Evolutionary conservation across 2,329 filamentous ascomycete genomes (phyloP), one percentile per base, ranked within the genome.

Genomic region (Lecanicillium sp.): DNA sequence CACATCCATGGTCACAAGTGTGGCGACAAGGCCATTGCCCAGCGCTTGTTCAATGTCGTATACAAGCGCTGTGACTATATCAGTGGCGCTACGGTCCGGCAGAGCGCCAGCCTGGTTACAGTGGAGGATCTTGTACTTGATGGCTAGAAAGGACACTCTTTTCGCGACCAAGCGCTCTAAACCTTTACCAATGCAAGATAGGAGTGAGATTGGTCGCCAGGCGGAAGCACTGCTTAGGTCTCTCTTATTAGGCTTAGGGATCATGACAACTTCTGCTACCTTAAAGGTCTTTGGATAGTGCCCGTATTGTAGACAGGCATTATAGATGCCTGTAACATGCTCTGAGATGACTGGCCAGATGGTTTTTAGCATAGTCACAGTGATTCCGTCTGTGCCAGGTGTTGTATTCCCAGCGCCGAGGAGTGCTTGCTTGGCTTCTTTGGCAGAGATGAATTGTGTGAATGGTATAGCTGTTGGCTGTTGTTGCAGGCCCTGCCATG

Each of bases 111-210:
- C 46, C 18, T 51, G 39, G 19, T 50, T 35, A 8, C 32, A 43
- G 28, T 48, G 39, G 4, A 56, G 40, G 27, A 52, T 43, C 4
- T 40, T 30, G 17, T 50, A 35, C 15, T 48, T 29, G n/a, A 52
- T 46, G 7, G 38, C 38, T 28, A 37, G 45, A 27, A 25, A 51
- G 5, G 45, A 45, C 9, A 54, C 37, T 25, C 45, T 38, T 35
- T 41, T 42, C 29, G 47, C 48, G 9, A 55, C 40, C 5, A 56
- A 32, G 13, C 48, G 41, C 38, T 56, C 49, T 8, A 55, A 44
- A 2, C 52, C 45, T 38, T 56, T 56, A 13, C 50, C 43, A 3
- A 57, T 43, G 22, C 33, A 51, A 4, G 44, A 51, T 5, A 54
- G 47, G 13, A 56, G 45, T 34, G 49, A 51, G 28, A 54, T 55